Evolutionary conservation across 2,329 filamentous ascomycete species (phyloP).

Genomic region (Alternaria postmessia): DNA sequence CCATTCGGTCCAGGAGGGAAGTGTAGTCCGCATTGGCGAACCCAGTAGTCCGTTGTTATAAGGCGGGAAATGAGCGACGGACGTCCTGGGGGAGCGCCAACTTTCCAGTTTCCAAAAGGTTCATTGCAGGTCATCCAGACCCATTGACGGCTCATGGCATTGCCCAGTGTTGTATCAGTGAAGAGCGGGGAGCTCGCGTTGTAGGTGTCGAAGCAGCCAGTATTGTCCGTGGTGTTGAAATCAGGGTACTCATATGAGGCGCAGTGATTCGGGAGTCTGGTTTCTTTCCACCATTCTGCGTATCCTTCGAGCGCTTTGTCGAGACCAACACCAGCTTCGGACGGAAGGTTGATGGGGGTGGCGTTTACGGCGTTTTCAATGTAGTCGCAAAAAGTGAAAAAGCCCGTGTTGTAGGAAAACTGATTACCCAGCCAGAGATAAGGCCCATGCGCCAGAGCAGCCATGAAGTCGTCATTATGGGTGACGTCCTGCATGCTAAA

Average conservation of each 20-base stretch:
- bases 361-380: background rate
- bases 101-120: background rate
- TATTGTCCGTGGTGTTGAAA: background rate
- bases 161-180: background rate
- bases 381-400: background rate
- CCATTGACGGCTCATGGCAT: background rate
- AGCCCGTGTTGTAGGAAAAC: background rate
- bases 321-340: background rate
- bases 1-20: slow-evolving; percentile 1
- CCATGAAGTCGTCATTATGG: background rate
- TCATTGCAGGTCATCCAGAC: background rate
- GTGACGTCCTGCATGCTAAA: background rate
- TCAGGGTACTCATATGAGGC: background rate
- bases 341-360: background rate
- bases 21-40: background rate
- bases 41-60: background rate
- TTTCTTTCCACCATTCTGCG: background rate
- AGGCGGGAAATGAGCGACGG: background rate
- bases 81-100: background rate
- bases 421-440: slow-evolving; percentile 1
- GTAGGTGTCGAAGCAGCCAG: background rate
- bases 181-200: background rate
- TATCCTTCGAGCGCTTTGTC: slow-evolving; percentile 2
- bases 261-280: background rate
- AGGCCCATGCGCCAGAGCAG: background rate